Conservation (phyloP, 371 early-diverging fungal species). For the Paraphysoderma sedebokerense region DNA sequence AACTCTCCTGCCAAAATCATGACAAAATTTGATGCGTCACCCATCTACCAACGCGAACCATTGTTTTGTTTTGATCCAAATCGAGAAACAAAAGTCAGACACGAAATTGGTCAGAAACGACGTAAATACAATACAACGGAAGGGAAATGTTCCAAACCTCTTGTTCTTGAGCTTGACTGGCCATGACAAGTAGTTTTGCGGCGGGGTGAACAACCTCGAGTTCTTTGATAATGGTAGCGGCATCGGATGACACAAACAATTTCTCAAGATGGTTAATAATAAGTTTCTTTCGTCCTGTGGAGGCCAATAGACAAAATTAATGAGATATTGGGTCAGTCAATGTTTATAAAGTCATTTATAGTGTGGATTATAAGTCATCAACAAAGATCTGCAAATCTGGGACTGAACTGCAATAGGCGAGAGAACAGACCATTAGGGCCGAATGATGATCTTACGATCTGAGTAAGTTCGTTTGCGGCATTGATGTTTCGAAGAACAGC, state of each 20-base stretch:
- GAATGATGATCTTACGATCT: constrained; percentile 82
- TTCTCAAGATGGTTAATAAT: constrained; percentile 95
- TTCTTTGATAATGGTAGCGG: constrained; percentile 97
- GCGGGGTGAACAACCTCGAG: constrained; percentile 98
- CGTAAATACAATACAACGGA: neutral
- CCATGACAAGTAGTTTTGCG: constrained; percentile 89
- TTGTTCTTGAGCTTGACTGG: constrained; percentile 94
- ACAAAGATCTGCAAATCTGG: too few species aligned
- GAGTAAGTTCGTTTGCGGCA: constrained; percentile 78
- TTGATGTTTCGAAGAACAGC: constrained; percentile 87
- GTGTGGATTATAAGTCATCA: too few species aligned
- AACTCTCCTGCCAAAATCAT: constrained; percentile 89
- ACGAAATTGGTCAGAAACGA: neutral
- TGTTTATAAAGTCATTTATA: too few species aligned
- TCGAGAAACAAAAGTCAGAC: too few species aligned
- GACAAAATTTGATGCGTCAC: constrained; percentile 91
- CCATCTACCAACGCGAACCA: constrained; percentile 50
- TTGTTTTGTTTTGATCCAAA: too few species aligned
- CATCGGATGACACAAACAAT: constrained; percentile 97
- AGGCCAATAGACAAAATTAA: constrained; percentile 18
- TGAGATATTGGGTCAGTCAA: neutral
- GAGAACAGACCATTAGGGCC: constrained; percentile 95
- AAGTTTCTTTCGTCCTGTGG: constrained; percentile 98
- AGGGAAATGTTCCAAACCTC: constrained; percentile 43
- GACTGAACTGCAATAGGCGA: too few species aligned